phyloP scores from a whole-genome alignment of 495 filamentous ascomycete genomes.

The Annulohypoxylon bovei region DNA sequence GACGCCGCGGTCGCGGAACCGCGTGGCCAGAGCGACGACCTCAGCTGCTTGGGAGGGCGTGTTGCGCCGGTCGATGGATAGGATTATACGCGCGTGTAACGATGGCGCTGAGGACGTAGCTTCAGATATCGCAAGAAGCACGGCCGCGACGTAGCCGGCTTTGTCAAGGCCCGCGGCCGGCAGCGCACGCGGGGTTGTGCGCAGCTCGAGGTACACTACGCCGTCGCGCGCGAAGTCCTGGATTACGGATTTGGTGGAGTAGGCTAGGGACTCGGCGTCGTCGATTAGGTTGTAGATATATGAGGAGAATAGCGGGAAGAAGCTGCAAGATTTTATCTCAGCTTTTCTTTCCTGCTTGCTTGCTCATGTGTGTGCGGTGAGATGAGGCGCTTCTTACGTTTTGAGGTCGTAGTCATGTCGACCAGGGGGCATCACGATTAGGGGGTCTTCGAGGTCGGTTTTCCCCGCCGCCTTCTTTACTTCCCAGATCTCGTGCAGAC shows the following conservation, averaged over 20 bases:
- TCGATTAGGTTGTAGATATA: conserved; percentile 81
- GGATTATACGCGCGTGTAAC: conserved; percentile 64
- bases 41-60: conserved; percentile 64
- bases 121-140: conserved; percentile 69
- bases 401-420: conserved; percentile 77
- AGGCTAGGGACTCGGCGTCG: conserved; percentile 63
- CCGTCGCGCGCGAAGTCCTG: conserved; percentile 74
- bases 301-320: conserved; percentile 81
- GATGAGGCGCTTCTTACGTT: conserved; percentile 63
- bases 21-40: conserved; percentile 69
- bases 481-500: conserved; percentile 79
- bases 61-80: conserved; percentile 78
- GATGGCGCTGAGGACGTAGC: conserved; percentile 53
- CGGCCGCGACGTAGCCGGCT: conserved; percentile 69
- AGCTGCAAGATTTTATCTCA: conserved; percentile 48
- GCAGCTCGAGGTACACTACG: conserved; percentile 81
- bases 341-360: background rate
- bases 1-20: conserved; percentile 65
- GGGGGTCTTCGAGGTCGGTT: conserved; percentile 71
- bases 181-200: conserved; percentile 78
- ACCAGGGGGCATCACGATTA: conserved; percentile 71
- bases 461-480: conserved; percentile 61
- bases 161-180: conserved; percentile 63
- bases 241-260: conserved; percentile 76
- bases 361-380: background rate